Evolutionary conservation across 768 basidiomycete genomes (phyloP).

Genomic region (Suillus bovinus): DNA sequence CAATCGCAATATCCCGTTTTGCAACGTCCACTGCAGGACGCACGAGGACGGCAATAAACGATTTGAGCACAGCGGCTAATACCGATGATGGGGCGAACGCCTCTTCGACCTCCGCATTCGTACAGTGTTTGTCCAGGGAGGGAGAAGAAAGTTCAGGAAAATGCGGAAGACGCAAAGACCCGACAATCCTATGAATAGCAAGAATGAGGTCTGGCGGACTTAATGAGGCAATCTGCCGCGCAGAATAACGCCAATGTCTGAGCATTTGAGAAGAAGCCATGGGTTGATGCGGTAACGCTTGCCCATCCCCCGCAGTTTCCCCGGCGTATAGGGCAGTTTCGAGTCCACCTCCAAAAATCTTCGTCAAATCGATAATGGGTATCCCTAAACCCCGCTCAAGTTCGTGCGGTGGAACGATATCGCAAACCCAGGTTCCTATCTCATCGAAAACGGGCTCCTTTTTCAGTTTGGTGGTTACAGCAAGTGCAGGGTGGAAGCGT

Average conservation of each 20-base stretch:
- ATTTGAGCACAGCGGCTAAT: conserved; percentile 34
- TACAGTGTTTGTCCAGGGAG: conserved; percentile 17
- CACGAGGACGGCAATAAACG: conserved; percentile 36
- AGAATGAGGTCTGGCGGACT: conserved; percentile 30
- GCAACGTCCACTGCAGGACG: conserved; percentile 33
- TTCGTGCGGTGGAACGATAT: conserved; percentile 23
- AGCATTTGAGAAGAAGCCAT: conserved; percentile 10
- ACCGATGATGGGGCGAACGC: conserved; percentile 38
- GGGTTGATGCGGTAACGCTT: conserved; percentile 9
- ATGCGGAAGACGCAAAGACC: conserved; percentile 21
- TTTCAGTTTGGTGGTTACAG: conserved; percentile 14
- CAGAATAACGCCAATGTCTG: conserved; percentile 18
- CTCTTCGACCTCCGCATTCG: conserved; percentile 18
- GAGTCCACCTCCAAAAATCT: conserved; percentile 18
- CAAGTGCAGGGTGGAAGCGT: conserved; percentile 26
- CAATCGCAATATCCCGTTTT: conserved; percentile 31
- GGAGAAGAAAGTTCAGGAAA: conserved; percentile 18
- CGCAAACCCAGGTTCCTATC: conserved; percentile 22
- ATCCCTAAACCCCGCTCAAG: conserved; percentile 20
- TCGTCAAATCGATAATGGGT: conserved; percentile 22
- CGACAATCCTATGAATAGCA: conserved; percentile 25
- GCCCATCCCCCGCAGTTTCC: neutral
- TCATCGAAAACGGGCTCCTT: conserved; percentile 15
- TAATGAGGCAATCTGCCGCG: conserved; percentile 24
- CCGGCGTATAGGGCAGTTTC: conserved; percentile 15